A percentile compares a stretch with the other conserved stretches of the same genome.
Evolutionary conservation across 495 filamentous ascomycete species (phyloP).

Genomic region (Hypoxylon trugodes): DNA sequence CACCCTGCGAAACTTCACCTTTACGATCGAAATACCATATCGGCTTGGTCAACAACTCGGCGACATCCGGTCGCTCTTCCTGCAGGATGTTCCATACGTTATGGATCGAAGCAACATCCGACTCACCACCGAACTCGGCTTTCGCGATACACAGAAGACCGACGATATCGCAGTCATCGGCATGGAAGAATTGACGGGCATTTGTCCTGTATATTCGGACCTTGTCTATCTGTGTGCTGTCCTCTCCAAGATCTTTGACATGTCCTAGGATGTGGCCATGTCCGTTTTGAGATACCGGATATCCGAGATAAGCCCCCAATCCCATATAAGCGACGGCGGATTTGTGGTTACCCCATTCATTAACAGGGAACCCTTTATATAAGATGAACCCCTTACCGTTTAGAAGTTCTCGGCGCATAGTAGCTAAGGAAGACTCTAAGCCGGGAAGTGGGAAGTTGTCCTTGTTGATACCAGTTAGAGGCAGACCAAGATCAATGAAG

Average conservation of each 20-base stretch:
- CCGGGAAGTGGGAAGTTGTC: slow-evolving; percentile 72
- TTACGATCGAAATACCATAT: slow-evolving; percentile 97
- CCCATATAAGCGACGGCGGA: slow-evolving; percentile 90
- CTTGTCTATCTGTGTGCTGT: slow-evolving; percentile 78
- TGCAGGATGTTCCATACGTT: slow-evolving; percentile 84
- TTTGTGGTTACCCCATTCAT: slow-evolving; percentile 80
- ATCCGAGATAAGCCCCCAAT: slow-evolving; percentile 84
- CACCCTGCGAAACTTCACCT: slow-evolving; percentile 76
- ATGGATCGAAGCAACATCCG: slow-evolving; percentile 81
- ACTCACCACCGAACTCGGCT: slow-evolving; percentile 84
- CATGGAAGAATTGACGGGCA: slow-evolving; percentile 82
- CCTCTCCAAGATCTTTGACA: slow-evolving; percentile 89
- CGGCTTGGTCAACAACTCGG: slow-evolving; percentile 74
- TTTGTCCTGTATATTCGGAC: slow-evolving; percentile 92
- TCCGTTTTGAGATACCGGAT: slow-evolving; percentile 86
- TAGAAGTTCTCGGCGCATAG: slow-evolving; percentile 73
- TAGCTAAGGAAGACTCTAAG: slow-evolving; percentile 62
- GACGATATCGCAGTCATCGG: slow-evolving; percentile 83
- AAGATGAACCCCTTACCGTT: slow-evolving; percentile 89
- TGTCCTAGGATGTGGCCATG: slow-evolving; percentile 90
- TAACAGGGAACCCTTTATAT: slow-evolving; percentile 84
- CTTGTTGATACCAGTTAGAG: slow-evolving; percentile 79
- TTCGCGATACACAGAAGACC: slow-evolving; percentile 84
- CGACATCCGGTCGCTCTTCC: slow-evolving; percentile 77
- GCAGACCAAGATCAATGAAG: slow-evolving; percentile 68